Conservation (phyloP, 345 rosid genomes). For the Syzygium oleosum region DNA sequence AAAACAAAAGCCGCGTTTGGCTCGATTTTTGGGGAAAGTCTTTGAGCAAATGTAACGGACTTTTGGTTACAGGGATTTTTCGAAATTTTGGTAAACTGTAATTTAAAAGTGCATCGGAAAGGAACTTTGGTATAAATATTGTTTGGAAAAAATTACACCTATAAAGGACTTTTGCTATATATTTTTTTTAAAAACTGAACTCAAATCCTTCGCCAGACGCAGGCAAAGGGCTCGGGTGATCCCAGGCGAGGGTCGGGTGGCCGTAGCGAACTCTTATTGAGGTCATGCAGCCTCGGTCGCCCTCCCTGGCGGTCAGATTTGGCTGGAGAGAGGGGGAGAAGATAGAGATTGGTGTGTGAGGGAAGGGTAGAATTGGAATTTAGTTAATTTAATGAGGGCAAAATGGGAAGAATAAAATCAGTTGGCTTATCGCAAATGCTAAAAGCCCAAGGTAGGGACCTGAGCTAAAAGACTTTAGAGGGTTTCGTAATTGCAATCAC, state of each 20-base stretch:
- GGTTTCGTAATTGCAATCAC: neutral
- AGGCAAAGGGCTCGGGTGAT: rapidly evolving
- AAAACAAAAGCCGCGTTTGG: neutral
- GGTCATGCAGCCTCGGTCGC: neutral
- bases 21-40: neutral
- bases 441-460: neutral
- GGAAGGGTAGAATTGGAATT: neutral
- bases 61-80: rapidly evolving
- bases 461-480: neutral
- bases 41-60: neutral
- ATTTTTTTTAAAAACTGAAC: neutral
- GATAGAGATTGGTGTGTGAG: neutral
- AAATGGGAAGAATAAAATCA: neutral
- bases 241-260: rapidly evolving
- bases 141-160: neutral
- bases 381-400: neutral
- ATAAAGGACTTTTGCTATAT: neutral
- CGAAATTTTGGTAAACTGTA: rapidly evolving
- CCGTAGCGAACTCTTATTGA: rapidly evolving
- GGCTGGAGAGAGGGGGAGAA: neutral
- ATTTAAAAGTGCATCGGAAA: neutral
- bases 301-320: rapidly evolving
- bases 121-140: neutral
- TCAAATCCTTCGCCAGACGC: rapidly evolving
- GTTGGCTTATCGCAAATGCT: neutral